Conservation (phyloP, 1,284 basidiomycete genomes). For the Trichosporon faecale region DNA sequence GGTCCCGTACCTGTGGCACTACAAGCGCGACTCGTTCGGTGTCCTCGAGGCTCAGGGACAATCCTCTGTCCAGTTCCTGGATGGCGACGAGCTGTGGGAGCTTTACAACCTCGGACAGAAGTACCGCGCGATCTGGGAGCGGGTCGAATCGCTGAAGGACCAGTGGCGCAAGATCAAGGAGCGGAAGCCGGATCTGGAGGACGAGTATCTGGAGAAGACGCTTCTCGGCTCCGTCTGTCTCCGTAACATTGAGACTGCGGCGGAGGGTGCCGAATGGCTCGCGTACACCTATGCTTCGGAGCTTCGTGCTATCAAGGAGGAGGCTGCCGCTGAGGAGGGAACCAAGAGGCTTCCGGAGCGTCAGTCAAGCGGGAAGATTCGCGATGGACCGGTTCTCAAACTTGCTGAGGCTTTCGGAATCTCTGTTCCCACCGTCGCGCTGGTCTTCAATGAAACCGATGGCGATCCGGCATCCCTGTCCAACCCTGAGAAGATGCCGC, state of each 20-base stretch:
- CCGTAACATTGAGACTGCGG: slow-evolving; percentile 73
- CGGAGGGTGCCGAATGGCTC: slow-evolving; percentile 90
- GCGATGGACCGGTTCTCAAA: slow-evolving; percentile 43
- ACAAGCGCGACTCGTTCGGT: slow-evolving; percentile 69
- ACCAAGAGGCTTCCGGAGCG: slow-evolving; percentile 39
- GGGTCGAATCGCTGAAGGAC: slow-evolving; percentile 62
- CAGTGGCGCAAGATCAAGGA: slow-evolving; percentile 59
- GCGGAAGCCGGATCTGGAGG: slow-evolving; percentile 41
- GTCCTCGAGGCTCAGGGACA: slow-evolving; percentile 44
- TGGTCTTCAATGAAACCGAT: slow-evolving; percentile 39
- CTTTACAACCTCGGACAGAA: slow-evolving; percentile 80
- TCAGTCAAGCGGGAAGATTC: slow-evolving; percentile 29
- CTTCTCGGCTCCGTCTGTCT: slow-evolving; percentile 43
- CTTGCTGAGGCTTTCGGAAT: slow-evolving; percentile 48
- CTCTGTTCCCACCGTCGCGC: slow-evolving; percentile 35
- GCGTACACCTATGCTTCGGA: slow-evolving; percentile 66
- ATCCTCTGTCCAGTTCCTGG: slow-evolving; percentile 62
- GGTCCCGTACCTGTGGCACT: slow-evolving; percentile 91
- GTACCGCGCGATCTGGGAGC: slow-evolving; percentile 76
- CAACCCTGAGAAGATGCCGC: slow-evolving; percentile 43
- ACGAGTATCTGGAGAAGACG: slow-evolving; percentile 40
- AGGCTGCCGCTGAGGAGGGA: slow-evolving; percentile 64
- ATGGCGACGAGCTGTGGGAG: slow-evolving; percentile 77
- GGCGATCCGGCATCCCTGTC: slow-evolving; percentile 31
- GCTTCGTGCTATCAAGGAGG: slow-evolving; percentile 66